Conservation (phyloP, 495 filamentous ascomycete genomes). For the Hypomontagnella submonticulosa region DNA sequence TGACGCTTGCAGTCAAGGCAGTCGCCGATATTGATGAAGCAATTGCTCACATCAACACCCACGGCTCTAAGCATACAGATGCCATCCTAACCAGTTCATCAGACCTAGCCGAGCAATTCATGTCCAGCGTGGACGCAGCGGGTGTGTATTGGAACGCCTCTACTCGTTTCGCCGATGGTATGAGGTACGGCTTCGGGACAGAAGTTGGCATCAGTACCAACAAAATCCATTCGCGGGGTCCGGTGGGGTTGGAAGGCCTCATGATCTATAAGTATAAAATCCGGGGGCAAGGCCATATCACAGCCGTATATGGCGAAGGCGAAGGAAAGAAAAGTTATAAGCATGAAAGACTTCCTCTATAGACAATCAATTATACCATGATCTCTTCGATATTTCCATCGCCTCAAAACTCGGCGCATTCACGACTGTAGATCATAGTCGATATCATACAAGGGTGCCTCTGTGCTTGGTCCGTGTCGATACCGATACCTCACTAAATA, state of each 20-base stretch:
- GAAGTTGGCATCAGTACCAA: constrained; percentile 99
- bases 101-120: constrained; percentile 78
- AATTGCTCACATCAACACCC: constrained; percentile 86
- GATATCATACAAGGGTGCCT: too few relatives aligned
- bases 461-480: too few relatives aligned
- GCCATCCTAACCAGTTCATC: constrained; percentile 79
- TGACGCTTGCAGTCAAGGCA: constrained; percentile 85
- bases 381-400: too few relatives aligned
- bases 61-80: constrained; percentile 96
- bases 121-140: constrained; percentile 84
- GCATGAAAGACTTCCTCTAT: constrained; percentile 69
- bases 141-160: constrained; percentile 98
- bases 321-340: constrained; percentile 74
- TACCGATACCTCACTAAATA: too few relatives aligned
- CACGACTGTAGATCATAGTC: too few relatives aligned
- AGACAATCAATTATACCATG: not conserved
- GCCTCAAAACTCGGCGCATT: too few relatives aligned
- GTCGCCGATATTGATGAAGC: constrained; percentile 75
- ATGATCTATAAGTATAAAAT: constrained; percentile 98
- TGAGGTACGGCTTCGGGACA: constrained; percentile 96
- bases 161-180: constrained; percentile 93
- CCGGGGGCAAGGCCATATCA: constrained; percentile 80
- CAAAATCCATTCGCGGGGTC: constrained; percentile 94
- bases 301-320: constrained; percentile 76
- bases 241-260: constrained; percentile 92